Percentiles rank a stretch among this genome's conserved stretches.
Evolutionary conservation across 1,284 basidiomycete species (phyloP).

Genomic region (Farysia itapuensis): DNA sequence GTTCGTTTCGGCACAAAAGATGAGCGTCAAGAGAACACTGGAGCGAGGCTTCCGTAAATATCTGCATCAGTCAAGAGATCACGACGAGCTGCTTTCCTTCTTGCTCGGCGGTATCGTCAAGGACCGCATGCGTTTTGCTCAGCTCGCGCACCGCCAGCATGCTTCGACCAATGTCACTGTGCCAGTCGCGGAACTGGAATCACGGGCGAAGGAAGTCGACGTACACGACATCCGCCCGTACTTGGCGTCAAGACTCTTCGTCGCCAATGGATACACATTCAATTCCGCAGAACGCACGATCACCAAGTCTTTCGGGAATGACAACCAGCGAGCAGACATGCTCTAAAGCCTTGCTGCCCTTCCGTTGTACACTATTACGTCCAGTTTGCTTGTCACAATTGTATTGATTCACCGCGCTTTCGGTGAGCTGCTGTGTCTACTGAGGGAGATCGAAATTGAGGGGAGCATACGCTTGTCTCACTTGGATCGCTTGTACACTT

Average conservation of each 20-base stretch:
- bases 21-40: slow-evolving; percentile 95
- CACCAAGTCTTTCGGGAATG: slow-evolving; percentile 48
- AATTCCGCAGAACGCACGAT: slow-evolving; percentile 45
- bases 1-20: slow-evolving; percentile 95
- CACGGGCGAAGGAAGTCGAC: slow-evolving; percentile 80
- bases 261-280: slow-evolving; percentile 80
- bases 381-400: not conserved
- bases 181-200: slow-evolving; percentile 61
- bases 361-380: not conserved
- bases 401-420: not conserved
- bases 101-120: slow-evolving; percentile 91
- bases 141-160: slow-evolving; percentile 53
- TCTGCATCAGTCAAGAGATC: slow-evolving; percentile 84
- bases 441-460: not conserved
- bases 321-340: not conserved
- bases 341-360: slow-evolving; percentile 1
- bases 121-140: slow-evolving; percentile 78
- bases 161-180: slow-evolving; percentile 34
- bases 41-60: slow-evolving; percentile 93
- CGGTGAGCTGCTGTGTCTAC: not conserved
- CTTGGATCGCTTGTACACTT: slow-evolving; percentile 75
- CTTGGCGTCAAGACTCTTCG: slow-evolving; percentile 79
- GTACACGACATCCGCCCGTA: slow-evolving; percentile 88
- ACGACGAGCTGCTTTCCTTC: slow-evolving; percentile 93
- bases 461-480: slow-evolving; percentile 21